Percentiles rank a stretch among this genome's conserved stretches.
Conservation (phyloP, 371 early-diverging fungal species). For the Actinomucor elegans region DNA sequence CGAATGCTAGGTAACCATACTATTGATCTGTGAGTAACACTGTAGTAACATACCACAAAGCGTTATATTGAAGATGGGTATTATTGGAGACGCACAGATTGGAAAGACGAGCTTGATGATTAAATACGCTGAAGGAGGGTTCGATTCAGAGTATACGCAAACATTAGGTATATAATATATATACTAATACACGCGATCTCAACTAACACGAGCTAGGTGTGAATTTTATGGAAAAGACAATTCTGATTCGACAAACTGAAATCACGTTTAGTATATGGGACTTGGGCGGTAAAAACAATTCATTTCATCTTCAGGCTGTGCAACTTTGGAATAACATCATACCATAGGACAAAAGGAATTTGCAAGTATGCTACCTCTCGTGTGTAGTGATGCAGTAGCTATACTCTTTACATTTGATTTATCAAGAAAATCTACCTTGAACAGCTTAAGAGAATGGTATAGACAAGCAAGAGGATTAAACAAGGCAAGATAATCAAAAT, state of each 20-base stretch:
- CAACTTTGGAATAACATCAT: background rate
- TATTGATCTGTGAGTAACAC: too few relatives aligned
- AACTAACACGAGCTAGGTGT: slow-evolving; percentile 71
- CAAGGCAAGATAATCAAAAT: slow-evolving; percentile 56
- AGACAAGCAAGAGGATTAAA: slow-evolving; percentile 95
- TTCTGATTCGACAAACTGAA: slow-evolving; percentile 85
- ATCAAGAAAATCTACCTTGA: slow-evolving; percentile 88
- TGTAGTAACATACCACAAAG: slow-evolving; percentile 11
- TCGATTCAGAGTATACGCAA: slow-evolving; percentile 94
- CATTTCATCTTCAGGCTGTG: background rate
- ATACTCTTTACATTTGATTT: slow-evolving; percentile 96
- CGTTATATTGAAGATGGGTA: slow-evolving; percentile 92
- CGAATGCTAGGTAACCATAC: slow-evolving; percentile 7
- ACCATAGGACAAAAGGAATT: slow-evolving; percentile 89
- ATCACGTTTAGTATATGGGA: slow-evolving; percentile 99
- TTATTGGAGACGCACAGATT: slow-evolving; percentile 98
- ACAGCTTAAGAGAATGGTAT: slow-evolving; percentile 95
- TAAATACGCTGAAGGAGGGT: slow-evolving; percentile 97
- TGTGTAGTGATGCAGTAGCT: slow-evolving; percentile 94
- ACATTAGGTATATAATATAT: slow-evolving; percentile 97
- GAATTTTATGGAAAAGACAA: slow-evolving; percentile 98
- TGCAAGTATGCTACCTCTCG: slow-evolving; percentile 95
- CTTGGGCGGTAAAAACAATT: slow-evolving; percentile 88
- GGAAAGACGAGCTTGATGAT: slow-evolving; percentile 99
- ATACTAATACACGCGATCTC: too few relatives aligned